Evolutionary conservation across 768 basidiomycete species (phyloP), one percentile per base, ranked within the genome.

Genomic region (Psilocybe sp.): DNA sequence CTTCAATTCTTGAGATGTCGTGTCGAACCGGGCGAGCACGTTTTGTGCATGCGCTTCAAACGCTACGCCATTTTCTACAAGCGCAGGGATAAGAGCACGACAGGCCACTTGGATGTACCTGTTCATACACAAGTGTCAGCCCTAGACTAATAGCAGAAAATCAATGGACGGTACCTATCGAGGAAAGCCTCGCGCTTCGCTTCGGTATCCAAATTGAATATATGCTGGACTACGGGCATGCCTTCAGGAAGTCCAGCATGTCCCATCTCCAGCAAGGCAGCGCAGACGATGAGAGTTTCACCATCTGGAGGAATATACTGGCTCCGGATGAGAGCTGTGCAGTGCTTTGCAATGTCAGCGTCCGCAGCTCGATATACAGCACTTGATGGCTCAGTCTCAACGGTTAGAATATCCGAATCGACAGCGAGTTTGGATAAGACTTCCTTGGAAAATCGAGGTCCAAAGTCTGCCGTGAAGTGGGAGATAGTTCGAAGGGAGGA

Each of bases 31-130:
- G 34, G 72, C 69, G 6, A 80, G 72, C 14, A 76, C 69, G 56
- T 82, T 83, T 52, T 83, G 81, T 1, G 80, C 78, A 59, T 83
- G 81, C 9, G 79, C 81, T 63, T 83, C 81, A 45, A 83, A 80
- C 6, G 77, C 76, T n/a, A 81, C 76, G 4, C 80, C 80, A 44
- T 83, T 79, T 37, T 74, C 49, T 12, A 83, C 62, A 35, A 80
- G 60, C 4, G 79, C 71, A 10, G 81, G 80, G 47, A 82, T 63
- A 14, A 83, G 63, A 2, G 79, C 80, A 31, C 71, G 68, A 44
- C 79, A 76, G 4, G 77, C 73, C n/a, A 79, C 62, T 20, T 71
- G 66, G 41, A 80, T 66, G 50, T 81, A 83, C 44, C 81, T 80
- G 48, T 9, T 5, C 13, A 53, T 39, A 4, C 38, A 40, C 46